Conservation (phyloP, 1,284 basidiomycete genomes). For the Fistulinella cinereoalba region DNA sequence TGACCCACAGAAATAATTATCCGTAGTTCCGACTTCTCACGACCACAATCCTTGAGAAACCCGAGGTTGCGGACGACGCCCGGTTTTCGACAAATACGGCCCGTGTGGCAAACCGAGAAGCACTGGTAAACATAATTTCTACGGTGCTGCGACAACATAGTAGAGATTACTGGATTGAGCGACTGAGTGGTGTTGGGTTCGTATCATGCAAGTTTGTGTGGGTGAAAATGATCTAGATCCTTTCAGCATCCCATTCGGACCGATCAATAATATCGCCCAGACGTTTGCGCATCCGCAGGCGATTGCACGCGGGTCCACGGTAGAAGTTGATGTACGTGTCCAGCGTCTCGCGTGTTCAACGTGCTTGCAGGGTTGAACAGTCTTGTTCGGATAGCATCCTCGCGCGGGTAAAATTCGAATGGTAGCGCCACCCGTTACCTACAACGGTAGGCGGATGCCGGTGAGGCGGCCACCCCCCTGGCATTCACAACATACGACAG, state of each 20-base stretch:
- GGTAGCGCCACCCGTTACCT: conserved; percentile 82
- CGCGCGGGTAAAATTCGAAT: conserved; percentile 83
- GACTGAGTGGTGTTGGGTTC: conserved; percentile 74
- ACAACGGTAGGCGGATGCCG: conserved; percentile 81
- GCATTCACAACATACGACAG: conserved; percentile 78
- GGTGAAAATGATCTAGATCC: conserved; percentile 7
- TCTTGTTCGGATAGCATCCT: conserved; percentile 51
- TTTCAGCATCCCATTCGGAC: conserved; percentile 81
- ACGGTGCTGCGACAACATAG: conserved; percentile 55
- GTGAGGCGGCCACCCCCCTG: conserved; percentile 78
- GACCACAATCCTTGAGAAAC: conserved; percentile 56
- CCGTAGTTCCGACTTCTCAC: conserved; percentile 67
- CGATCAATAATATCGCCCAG: conserved; percentile 89
- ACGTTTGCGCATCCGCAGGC: conserved; percentile 93
- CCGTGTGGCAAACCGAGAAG: conserved; percentile 75
- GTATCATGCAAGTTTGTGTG: conserved; percentile 19
- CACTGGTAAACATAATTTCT: conserved; percentile 73
- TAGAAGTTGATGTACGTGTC: conserved; percentile 57
- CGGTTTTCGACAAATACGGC: conserved; percentile 72
- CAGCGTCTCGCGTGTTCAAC: conserved; percentile 17
- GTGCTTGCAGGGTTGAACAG: conserved; percentile 11
- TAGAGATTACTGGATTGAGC: conserved; percentile 71
- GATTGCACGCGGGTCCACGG: conserved; percentile 56
- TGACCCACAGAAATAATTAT: conserved; percentile 11
- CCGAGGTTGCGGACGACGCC: conserved; percentile 55